Base-by-base conservation (phyloP, 768 basidiomycete genomes). In the Amanita brunnescens region DNA sequence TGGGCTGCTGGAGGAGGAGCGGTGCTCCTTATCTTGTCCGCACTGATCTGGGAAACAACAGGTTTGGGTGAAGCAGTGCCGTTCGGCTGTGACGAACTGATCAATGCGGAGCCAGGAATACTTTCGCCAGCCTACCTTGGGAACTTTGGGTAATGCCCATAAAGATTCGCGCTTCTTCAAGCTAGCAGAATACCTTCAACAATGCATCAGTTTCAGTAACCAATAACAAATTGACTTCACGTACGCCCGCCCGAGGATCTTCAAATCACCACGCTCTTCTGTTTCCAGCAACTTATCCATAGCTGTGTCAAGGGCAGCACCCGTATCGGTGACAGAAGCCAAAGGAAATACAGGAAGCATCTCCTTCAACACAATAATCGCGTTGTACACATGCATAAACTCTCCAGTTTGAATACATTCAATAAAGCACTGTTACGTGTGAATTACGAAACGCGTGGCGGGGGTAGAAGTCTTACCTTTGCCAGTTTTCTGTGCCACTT, bases 341-440 rank as follows among this genome's bases (percentile, higher is more conserved):
- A 87, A 62, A 23, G 95, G 95, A 68, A 96, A 96, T 45, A 90
- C 85, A 1, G 89, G 85, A 26, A 93, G 75, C 18, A 97, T 80
- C 64, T 96, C 91, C 61, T 93, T 91, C 56, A 96, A 74, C 24
- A 99, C 84, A 34, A 94, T 80, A 66, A 98, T 88, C n/a, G 91
- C 79, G 62, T 99, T 99, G 67, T 95, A 94, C 49, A 97, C 89
- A 59, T 92, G 92, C 88, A 97, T 95, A 64, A 94, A 98, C 61
- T 94, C 94, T 45, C 79, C 80, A 2, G 92, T 86, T 59, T 84
- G 78, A 54, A 97, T 85, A 62, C 87, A 92, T 29, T 81, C 85
- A 16, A 76, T 71, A 57, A 97, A 81, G 51, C 80, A 81, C 93
- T 93, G 60, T 53, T 34, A 35, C 32, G 26, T 21, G 21, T 24